A percentile compares a stretch with the other conserved stretches of the same genome.
Evolutionary conservation across 1,284 basidiomycete species (phyloP).

Genomic region (Leccinum holopus): DNA sequence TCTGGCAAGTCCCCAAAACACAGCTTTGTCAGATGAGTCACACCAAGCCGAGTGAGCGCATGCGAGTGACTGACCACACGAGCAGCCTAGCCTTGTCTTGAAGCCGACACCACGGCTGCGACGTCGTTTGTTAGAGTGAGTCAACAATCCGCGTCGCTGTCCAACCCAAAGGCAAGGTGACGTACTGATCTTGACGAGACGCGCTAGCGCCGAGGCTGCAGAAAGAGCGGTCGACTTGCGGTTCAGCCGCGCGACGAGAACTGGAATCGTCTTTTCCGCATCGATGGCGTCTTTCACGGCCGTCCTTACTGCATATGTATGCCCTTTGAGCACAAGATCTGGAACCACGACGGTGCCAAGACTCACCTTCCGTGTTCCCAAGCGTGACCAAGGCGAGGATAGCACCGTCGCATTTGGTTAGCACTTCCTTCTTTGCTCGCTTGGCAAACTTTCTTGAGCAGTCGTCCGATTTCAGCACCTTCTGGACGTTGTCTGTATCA

Average conservation of each 20-base stretch:
- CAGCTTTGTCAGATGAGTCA: neutral
- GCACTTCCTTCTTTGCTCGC: constrained; percentile 7
- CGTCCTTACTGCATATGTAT: neutral
- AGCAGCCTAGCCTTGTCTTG: constrained; percentile 15
- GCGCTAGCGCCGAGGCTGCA: constrained; percentile 22
- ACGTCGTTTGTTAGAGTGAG: constrained; percentile 18
- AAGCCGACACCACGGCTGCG: constrained; percentile 10
- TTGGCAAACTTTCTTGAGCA: constrained; percentile 21
- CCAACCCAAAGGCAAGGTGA: neutral
- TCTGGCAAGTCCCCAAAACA: constrained; percentile 7
- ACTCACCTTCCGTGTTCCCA: constrained; percentile 14
- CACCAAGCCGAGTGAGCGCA: neutral
- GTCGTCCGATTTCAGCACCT: constrained; percentile 5
- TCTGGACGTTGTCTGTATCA: constrained; percentile 15
- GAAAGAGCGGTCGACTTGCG: constrained; percentile 20
- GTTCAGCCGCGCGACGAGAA: constrained; percentile 20
- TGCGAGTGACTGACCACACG: constrained; percentile 17
- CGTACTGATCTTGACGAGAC: too few species aligned
- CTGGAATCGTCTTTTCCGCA: constrained; percentile 15
- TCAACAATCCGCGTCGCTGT: neutral
- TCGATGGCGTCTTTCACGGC: constrained; percentile 19
- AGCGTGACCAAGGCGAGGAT: constrained; percentile 20
- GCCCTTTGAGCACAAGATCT: neutral
- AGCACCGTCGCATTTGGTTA: constrained; percentile 20
- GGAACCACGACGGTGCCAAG: neutral